Evolutionary conservation across 2,329 filamentous ascomycete genomes (phyloP).

Genomic region (Fusarium domesticum): DNA sequence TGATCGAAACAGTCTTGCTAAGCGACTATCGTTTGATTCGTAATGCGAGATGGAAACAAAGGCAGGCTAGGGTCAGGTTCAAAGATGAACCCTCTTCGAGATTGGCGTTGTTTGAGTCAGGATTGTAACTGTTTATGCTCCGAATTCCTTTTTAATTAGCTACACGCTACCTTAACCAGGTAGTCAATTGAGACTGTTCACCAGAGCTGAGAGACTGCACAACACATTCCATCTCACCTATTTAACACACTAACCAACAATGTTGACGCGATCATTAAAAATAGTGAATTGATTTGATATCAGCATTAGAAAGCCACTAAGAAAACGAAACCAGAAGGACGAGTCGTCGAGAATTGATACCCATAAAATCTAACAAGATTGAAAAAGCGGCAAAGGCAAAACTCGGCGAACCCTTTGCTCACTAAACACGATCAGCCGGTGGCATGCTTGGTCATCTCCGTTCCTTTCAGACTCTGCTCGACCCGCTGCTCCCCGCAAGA

Average conservation of each 20-base stretch:
- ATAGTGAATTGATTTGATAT: slow-evolving; percentile 52
- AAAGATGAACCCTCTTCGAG: neutral
- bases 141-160: neutral
- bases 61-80: neutral
- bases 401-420: slow-evolving; percentile 7
- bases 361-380: slow-evolving; percentile 26
- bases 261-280: slow-evolving; percentile 14
- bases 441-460: slow-evolving; percentile 21
- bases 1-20: neutral
- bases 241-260: too few relatives aligned
- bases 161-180: neutral
- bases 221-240: too few relatives aligned
- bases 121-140: neutral
- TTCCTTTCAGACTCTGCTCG: slow-evolving; percentile 19
- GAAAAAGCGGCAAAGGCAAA: slow-evolving; percentile 12
- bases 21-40: neutral
- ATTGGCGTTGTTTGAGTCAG: neutral
- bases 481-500: slow-evolving; percentile 22
- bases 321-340: slow-evolving; percentile 44
- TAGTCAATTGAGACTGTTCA: neutral
- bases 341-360: slow-evolving; percentile 31
- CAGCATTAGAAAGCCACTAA: slow-evolving; percentile 63
- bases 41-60: neutral
- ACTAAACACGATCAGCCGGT: slow-evolving; percentile 20
- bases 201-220: too few relatives aligned